phyloP scores from a whole-genome alignment of 495 filamentous ascomycete genomes.

The Lineolata rhizophorae region DNA sequence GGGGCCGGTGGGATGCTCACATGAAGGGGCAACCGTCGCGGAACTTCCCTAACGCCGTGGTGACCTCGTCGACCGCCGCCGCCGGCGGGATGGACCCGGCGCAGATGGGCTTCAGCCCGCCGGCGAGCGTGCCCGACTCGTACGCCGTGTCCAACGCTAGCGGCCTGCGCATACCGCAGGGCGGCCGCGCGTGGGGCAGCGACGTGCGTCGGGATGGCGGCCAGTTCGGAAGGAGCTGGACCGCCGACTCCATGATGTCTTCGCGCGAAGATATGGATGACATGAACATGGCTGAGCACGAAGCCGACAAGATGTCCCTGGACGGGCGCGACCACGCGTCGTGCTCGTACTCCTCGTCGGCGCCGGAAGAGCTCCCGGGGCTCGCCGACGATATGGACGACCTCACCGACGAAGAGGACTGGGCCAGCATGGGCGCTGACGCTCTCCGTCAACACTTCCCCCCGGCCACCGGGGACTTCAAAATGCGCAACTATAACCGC shows the following conservation, averaged over 20 bases:
- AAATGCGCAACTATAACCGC: conserved; percentile 14
- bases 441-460: conserved; percentile 57
- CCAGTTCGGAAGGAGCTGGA: conserved; percentile 35
- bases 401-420: conserved; percentile 93
- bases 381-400: conserved; percentile 48
- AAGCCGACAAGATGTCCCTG: conserved; percentile 92
- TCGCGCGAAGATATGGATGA: conserved; percentile 21
- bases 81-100: conserved; percentile 2
- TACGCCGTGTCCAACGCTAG: conserved; percentile 19
- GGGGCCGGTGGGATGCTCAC: conserved; percentile 87
- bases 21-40: conserved; percentile 41
- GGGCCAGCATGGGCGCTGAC: conserved; percentile 74
- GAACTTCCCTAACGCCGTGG: conserved; percentile 14
- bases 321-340: conserved; percentile 57
- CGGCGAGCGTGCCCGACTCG: conserved; percentile 25
- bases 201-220: conserved; percentile 19
- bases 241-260: conserved; percentile 16
- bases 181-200: conserved; percentile 19
- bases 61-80: background rate
- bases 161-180: conserved; percentile 42
- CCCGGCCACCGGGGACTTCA: conserved; percentile 6
- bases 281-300: conserved; percentile 53
- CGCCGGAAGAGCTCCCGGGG: conserved; percentile 25
- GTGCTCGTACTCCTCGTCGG: conserved; percentile 33
- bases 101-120: conserved; percentile 19